Conservation (phyloP, 345 rosid species). For the Triadica sebifera region DNA sequence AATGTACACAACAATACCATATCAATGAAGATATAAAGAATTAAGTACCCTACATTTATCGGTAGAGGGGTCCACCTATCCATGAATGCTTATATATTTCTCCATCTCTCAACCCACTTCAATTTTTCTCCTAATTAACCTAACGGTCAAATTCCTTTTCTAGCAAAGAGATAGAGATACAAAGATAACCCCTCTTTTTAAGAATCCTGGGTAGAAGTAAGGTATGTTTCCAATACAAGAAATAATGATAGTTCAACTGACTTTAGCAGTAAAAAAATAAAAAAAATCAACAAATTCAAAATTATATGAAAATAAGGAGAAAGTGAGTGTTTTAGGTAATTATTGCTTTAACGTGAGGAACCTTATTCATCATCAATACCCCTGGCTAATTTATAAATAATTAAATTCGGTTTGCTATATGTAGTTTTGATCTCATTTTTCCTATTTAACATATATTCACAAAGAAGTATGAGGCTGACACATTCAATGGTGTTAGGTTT, state of each 20-base stretch:
- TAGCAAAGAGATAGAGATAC: background rate
- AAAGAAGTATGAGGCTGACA: conserved; percentile 14
- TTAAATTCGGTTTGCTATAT: no score
- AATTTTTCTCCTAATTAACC: background rate
- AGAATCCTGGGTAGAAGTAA: conserved; percentile 25
- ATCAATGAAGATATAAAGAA: conserved; percentile 1
- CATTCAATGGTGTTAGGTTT: conserved; percentile 15
- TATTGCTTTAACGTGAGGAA: background rate
- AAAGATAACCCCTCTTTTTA: conserved; percentile 19
- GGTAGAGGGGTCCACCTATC: conserved; percentile 18
- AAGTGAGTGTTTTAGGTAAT: no score
- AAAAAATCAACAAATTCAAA: no score
- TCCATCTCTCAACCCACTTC: background rate
- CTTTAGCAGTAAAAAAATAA: conserved; percentile 16
- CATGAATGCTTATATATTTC: conserved; percentile 10
- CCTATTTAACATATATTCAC: background rate
- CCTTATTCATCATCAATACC: conserved; percentile 1
- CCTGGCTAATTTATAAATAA: no score
- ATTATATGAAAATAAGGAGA: no score
- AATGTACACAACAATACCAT: background rate
- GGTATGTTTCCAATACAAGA: conserved; percentile 45
- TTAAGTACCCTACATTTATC: conserved; percentile 8
- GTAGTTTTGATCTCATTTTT: no score
- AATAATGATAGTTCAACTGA: conserved; percentile 37
- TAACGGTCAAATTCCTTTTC: conserved; percentile 24